These are phyloP conservation scores for Collybia mongolica DNA, from an alignment of 768 basidiomycete genomes.

Conservation along the genomic window DNA sequence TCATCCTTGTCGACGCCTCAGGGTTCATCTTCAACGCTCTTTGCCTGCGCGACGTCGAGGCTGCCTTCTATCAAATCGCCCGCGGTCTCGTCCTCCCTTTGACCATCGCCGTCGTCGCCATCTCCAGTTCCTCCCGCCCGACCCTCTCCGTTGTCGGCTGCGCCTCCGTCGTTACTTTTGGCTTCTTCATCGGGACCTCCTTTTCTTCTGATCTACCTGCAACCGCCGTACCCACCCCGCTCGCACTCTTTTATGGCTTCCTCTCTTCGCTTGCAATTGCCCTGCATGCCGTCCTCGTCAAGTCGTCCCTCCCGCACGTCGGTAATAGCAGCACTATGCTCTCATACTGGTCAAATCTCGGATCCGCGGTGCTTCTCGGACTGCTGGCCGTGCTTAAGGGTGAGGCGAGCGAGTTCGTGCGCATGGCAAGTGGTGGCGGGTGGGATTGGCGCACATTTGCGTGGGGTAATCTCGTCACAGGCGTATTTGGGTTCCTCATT, in stretches of 20 bases:
- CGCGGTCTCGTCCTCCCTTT: constrained; percentile 78
- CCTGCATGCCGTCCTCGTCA: constrained; percentile 81
- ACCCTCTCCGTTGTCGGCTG: constrained; percentile 58
- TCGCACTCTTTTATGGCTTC: constrained; percentile 71
- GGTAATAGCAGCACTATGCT: constrained; percentile 69
- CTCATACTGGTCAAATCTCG: constrained; percentile 75
- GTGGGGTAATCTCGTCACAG: constrained; percentile 39
- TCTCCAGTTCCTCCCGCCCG: constrained; percentile 59
- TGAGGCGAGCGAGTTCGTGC: constrained; percentile 53
- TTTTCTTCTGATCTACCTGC: constrained; percentile 38
- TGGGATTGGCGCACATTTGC: constrained; percentile 28
- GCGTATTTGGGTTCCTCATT: constrained; percentile 37
- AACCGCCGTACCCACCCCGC: constrained; percentile 38
- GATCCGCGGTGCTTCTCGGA: constrained; percentile 58
- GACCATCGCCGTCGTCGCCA: constrained; percentile 68
- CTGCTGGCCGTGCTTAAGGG: constrained; percentile 64
- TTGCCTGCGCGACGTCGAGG: constrained; percentile 54
- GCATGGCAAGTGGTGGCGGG: constrained; percentile 33
- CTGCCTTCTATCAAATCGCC: constrained; percentile 79
- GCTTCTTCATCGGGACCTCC: constrained; percentile 68
- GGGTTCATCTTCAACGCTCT: constrained; percentile 28
- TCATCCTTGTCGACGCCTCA: constrained; percentile 35
- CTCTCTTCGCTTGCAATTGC: constrained; percentile 69
- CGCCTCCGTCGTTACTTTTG: constrained; percentile 70
- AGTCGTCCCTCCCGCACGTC: constrained; percentile 65